Base-by-base conservation (phyloP, 352 stramenopile genomes). In the Saprolegnia parasitica region DNA sequence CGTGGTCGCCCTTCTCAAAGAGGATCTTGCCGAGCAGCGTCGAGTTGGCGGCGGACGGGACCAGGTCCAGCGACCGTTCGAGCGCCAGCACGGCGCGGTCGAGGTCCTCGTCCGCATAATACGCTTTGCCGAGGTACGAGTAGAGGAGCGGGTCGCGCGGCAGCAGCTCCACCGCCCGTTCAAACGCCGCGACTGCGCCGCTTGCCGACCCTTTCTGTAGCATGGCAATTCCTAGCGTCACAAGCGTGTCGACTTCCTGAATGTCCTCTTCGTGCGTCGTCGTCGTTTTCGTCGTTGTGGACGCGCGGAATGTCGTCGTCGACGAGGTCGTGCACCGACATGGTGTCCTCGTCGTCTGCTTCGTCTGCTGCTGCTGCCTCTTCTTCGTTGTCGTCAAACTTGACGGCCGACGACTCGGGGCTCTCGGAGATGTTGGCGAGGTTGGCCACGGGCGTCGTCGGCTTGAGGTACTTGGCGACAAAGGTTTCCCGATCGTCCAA, bases 1-100 rank as follows among this genome's bases (percentile, higher is more conserved):
- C 85, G 70, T 92, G 83, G 75, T 95, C 87, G 11, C 87, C 87
- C 67, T 92, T 93, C 64, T 95, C 87, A 58, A 93, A 95, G 32
- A 93, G 72, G 56, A 95, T 92, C 74, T 95, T 93, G 58, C 87
- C 87, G 45, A 93, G 71, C 63, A 95, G 70, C 42, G 87, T 95
- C 70, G 79, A 93, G 72, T 93, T 92, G 6, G 85, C 88, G 4
- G 85, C 87, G n/a, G 81, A 88, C 49, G 84, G 77, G 73, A 93
- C 85, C 29, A 93, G 71, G 26, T 86, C 77, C 9, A 95, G 63
- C 42, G 87, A 92, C 62, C 73, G 77, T 9, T 79, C 68, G 42
- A 95, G 84, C 57, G 83, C 79, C 40, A 74, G 54, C 46, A 91
- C 78, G 13, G 87, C 87, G 42, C 88, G 81, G 39, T 95, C 87